These are phyloP conservation scores for Groenewaldozyma sp. DNA, from an alignment of 1,139 yeast species.

Conservation along the genomic window DNA sequence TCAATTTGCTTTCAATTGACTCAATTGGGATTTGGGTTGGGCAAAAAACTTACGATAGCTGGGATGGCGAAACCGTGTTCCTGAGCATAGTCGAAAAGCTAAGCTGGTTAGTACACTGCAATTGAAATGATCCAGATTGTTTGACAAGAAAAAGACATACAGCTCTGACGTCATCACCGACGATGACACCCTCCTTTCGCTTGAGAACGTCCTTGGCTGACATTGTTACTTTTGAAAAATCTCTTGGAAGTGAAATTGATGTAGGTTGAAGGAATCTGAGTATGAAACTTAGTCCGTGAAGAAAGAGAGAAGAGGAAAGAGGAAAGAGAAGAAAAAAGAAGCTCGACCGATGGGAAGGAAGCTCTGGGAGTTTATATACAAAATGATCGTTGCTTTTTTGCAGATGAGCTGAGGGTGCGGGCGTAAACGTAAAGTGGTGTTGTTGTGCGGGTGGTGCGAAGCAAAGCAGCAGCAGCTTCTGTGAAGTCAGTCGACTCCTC, in stretches of 20 bases:
- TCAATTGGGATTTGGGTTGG: no score
- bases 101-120: conserved; percentile 20
- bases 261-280: not conserved
- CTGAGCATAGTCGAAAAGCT: conserved; percentile 87
- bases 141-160: conserved; percentile 18
- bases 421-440: no score
- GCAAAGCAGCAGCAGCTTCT: no score
- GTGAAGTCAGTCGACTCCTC: no score
- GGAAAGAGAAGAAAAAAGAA: not conserved
- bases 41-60: conserved; percentile 46
- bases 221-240: not conserved
- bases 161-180: conserved; percentile 89
- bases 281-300: not conserved
- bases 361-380: conserved; percentile 1
- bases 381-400: not conserved
- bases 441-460: no score
- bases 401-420: no score
- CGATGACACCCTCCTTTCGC: conserved; percentile 95
- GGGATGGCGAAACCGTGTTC: conserved; percentile 94
- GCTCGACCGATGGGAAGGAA: not conserved
- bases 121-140: not conserved
- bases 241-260: not conserved
- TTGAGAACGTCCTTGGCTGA: conserved; percentile 55
- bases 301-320: not conserved
- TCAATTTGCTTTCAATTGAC: no score